A percentile compares a stretch with the other conserved stretches of the same genome.
Evolutionary conservation across 1,284 basidiomycete genomes (phyloP).

Genomic region (Ustilago curta): DNA sequence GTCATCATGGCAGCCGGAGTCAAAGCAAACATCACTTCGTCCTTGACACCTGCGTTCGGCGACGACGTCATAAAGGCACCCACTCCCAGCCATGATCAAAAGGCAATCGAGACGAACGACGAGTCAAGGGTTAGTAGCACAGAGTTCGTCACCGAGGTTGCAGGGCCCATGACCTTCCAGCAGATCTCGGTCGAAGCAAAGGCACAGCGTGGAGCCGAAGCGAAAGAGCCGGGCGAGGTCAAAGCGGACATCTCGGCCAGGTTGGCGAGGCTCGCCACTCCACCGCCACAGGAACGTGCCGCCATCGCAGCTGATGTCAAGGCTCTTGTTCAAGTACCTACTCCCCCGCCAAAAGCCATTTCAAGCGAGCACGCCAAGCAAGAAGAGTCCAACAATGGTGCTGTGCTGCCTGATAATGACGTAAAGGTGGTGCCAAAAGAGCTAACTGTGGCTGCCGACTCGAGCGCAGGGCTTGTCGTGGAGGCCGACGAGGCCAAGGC

Average conservation of each 20-base stretch:
- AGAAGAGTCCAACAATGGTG: not conserved
- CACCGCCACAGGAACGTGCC: not conserved
- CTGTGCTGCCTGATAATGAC: no score
- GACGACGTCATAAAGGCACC: not conserved
- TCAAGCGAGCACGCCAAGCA: not conserved
- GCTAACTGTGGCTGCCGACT: not conserved
- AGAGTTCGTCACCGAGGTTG: not conserved
- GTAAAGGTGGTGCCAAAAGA: not conserved
- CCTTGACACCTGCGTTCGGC: constrained; percentile 4
- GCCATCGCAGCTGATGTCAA: not conserved
- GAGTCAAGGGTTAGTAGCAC: not conserved
- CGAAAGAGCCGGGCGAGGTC: not conserved
- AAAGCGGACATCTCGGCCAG: not conserved
- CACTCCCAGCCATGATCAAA: not conserved
- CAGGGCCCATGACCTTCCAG: not conserved
- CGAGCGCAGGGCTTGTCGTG: not conserved
- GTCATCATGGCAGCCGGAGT: not conserved
- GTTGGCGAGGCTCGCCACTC: not conserved
- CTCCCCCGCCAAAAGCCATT: not conserved
- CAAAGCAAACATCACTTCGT: not conserved
- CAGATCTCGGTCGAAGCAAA: not conserved
- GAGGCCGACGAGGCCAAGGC: not conserved
- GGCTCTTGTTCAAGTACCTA: not conserved
- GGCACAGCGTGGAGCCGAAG: not conserved
- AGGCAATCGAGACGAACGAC: not conserved